Evolutionary conservation across 352 stramenopile species (phyloP).

Genomic region (Blastocystis hominis): DNA sequence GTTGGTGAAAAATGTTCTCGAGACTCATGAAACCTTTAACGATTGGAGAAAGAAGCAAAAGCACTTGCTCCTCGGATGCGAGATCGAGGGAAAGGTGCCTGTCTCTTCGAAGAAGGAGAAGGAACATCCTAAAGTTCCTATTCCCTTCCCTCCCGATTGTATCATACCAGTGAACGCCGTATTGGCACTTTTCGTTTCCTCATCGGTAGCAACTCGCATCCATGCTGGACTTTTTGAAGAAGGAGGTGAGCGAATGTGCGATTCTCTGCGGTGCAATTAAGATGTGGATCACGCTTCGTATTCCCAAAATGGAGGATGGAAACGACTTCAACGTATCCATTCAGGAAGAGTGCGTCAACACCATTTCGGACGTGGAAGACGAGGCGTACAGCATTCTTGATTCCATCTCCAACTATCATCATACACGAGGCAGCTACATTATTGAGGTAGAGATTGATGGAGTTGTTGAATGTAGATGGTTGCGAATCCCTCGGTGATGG

Average conservation of each 20-base stretch:
- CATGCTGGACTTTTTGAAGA: conserved; percentile 44
- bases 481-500: conserved; percentile 51
- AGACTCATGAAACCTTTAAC: background rate
- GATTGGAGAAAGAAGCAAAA: conserved; percentile 56
- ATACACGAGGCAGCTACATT: conserved; percentile 31
- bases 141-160: conserved; percentile 18
- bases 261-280: conserved; percentile 58
- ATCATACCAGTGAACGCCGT: conserved; percentile 2
- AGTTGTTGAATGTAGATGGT: conserved; percentile 56
- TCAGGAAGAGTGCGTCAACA: conserved; percentile 59
- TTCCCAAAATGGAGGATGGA: conserved; percentile 60
- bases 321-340: conserved; percentile 61
- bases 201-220: background rate
- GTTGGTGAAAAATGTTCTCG: conserved; percentile 22
- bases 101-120: background rate
- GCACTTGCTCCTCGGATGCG: background rate
- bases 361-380: conserved; percentile 54
- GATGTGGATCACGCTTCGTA: conserved; percentile 60
- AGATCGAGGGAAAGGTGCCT: background rate
- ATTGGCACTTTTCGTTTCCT: background rate
- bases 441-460: background rate
- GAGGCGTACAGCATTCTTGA: conserved; percentile 57
- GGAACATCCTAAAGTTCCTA: background rate
- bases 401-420: conserved; percentile 49
- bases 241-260: conserved; percentile 14